Evolutionary conservation across 129 eudicot species (phyloP), one percentile per base, ranked within the genome.

Genomic region (Pulicaria dysenterica): DNA sequence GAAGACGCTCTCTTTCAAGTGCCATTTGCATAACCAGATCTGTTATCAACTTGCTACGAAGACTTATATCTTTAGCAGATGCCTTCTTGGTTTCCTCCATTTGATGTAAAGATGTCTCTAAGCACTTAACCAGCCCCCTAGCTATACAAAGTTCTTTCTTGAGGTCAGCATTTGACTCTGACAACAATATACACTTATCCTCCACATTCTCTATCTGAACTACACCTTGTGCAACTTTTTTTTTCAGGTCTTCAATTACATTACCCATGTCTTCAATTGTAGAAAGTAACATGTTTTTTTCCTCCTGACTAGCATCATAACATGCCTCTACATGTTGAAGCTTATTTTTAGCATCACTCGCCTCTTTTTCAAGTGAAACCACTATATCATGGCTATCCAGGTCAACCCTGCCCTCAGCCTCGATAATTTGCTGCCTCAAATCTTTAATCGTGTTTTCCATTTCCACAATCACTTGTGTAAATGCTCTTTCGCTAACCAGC

Each of bases 1-100:
- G 96, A 9, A 95, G 96, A 74, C 91, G 96, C 60, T 95, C 96
- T 84, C 99, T 88, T 80, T 90, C 97, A 57, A 81, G 72, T 64
- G 95, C 86, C 86, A 95, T 76, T 68, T 88, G 94, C 82, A 86
- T 36, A 49, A 88, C 85, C 74, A 90, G 55, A 77, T 90, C 96
- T 31, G 86, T 73, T 16, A 95, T 90, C 70, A 88, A 60, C 58
- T 95, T 81, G 47, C 88, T 83, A 46, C 87, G 84, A 59, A 83
- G 41, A 72, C 77, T 73, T 63, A 95, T 90, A 59, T 88, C 97
- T 74, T 88, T 83, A 44, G 91, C 96, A 73, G 97, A 83, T 47
- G 81, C 88, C 63, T 66, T 80, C 71, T 90, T 94, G 13, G 83
- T 51, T 76, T 82, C 93, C 81, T 90, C 96, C 49, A 86, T 85